phyloP scores from a whole-genome alignment of 2,329 filamentous ascomycete genomes.

The Botrytis squamosa region DNA sequence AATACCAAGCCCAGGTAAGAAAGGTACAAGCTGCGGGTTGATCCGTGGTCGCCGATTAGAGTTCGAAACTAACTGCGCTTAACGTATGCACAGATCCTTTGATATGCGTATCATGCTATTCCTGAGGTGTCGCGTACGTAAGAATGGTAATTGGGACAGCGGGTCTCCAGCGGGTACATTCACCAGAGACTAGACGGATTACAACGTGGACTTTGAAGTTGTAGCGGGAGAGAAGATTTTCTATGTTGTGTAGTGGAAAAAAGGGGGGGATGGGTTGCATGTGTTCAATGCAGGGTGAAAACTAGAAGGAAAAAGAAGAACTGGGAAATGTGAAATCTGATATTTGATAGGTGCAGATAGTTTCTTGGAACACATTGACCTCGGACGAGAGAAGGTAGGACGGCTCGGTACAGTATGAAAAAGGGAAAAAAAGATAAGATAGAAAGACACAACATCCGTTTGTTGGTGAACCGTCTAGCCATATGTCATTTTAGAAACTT shows the following conservation, averaged over 20 bases:
- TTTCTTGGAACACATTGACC: neutral
- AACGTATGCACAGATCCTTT: neutral
- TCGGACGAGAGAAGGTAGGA: neutral
- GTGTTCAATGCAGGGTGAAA: neutral
- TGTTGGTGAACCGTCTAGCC: neutral
- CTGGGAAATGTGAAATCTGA: neutral
- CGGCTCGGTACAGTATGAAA: neutral
- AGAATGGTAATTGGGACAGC: neutral
- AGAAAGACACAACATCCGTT: neutral
- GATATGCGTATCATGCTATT: neutral
- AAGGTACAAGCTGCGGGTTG: neutral
- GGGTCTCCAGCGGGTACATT: neutral
- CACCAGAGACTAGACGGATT: neutral
- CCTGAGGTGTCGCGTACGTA: neutral
- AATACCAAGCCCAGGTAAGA: neutral
- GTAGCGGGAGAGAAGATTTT: neutral
- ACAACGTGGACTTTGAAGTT: neutral
- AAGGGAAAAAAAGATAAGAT: neutral
- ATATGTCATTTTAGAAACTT: neutral
- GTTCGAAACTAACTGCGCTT: neutral
- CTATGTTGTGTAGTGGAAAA: neutral
- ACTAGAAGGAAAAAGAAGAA: neutral
- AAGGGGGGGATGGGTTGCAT: neutral
- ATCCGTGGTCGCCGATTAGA: conserved; percentile 16
- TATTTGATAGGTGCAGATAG: neutral